Percentiles rank a stretch among this genome's conserved stretches.
phyloP scores from a whole-genome alignment of 1,139 yeast genomes.

The Diutina rugosa region DNA sequence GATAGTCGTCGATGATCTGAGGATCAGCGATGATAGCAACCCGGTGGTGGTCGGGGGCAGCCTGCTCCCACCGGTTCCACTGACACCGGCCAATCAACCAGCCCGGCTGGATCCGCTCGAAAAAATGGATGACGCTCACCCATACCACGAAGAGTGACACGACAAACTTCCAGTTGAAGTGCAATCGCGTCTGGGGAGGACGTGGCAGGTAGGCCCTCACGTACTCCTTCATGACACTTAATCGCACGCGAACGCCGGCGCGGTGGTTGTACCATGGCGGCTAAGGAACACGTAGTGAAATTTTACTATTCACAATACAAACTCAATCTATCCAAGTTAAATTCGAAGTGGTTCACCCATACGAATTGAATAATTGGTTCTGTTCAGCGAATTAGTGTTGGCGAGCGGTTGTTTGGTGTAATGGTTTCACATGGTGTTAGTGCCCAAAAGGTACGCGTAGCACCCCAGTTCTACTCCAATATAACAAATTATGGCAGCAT shows the following conservation, averaged over 20 bases:
- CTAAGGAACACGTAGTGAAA: neutral
- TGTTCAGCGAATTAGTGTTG: too few relatives aligned
- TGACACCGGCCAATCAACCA: slow-evolving; percentile 35
- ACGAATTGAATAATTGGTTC: too few relatives aligned
- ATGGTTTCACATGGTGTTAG: too few relatives aligned
- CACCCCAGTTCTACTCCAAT: too few relatives aligned
- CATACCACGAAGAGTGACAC: neutral
- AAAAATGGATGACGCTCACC: slow-evolving; percentile 34
- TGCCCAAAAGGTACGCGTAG: too few relatives aligned
- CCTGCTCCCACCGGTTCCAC: slow-evolving; percentile 55
- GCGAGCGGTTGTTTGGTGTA: too few relatives aligned
- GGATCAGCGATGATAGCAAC: slow-evolving; percentile 83
- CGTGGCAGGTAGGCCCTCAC: neutral
- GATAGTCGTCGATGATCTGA: slow-evolving; percentile 71
- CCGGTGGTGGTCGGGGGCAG: slow-evolving; percentile 31
- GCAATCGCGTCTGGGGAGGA: neutral
- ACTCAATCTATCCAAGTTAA: too few relatives aligned
- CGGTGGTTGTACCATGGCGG: neutral
- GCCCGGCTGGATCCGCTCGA: slow-evolving; percentile 47
- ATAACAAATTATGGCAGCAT: too few relatives aligned
- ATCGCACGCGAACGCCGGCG: neutral
- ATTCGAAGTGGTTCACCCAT: too few relatives aligned
- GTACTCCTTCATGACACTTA: neutral
- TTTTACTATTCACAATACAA: too few relatives aligned
- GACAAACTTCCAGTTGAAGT: neutral